Evolutionary conservation across 108 stramenopile genomes (phyloP), one percentile per base, ranked within the genome.

Genomic region (Pseudonitzschia multiseries): DNA sequence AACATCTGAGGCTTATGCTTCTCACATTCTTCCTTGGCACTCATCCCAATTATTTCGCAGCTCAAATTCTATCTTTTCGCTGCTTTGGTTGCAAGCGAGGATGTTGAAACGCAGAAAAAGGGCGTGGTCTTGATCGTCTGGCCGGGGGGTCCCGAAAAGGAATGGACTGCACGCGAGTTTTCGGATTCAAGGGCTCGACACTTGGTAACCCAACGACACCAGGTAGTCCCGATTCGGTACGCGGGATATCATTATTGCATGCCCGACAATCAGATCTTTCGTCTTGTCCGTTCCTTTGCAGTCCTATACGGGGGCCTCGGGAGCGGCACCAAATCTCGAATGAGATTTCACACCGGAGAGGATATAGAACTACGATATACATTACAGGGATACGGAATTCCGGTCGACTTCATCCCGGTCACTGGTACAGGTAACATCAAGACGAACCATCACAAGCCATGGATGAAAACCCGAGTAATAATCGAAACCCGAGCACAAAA

Each of bases 61-160:
- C 36, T 50, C 22, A 67, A 67, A 40, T 20, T 29, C 14, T 48
- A 48, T 26, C 18, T 27, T 10, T 67, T 43, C 44, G 0, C 43
- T 0, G 12, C 28, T 12, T 22, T 48, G 31, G 44, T 48, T 18
- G 65, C 65, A 10, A 29, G 27, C 28, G 48, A 42, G 20, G 79
- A 79, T 28, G 52, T 61, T 20, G 71, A 70, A 31, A 71, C 69
- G 10, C 73, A 73, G 42, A 22, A 52, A 56, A 79, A 74, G 67
- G 78, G 78, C 18, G 20, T 68, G 15, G 72, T 79, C 2, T 24
- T 62, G 2, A 43, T 79, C 15, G 61, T 60, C 31, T 71, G 42
- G 65, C 61, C 61, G 6, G 61, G 61, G 33, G 61, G 61, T 31
- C 61, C 61, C 15, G 31, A 28, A 33, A 62, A 62, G 32, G 61